Evolutionary conservation across 345 rosid species (phyloP).

Genomic region (Fremontodendron californicum): DNA sequence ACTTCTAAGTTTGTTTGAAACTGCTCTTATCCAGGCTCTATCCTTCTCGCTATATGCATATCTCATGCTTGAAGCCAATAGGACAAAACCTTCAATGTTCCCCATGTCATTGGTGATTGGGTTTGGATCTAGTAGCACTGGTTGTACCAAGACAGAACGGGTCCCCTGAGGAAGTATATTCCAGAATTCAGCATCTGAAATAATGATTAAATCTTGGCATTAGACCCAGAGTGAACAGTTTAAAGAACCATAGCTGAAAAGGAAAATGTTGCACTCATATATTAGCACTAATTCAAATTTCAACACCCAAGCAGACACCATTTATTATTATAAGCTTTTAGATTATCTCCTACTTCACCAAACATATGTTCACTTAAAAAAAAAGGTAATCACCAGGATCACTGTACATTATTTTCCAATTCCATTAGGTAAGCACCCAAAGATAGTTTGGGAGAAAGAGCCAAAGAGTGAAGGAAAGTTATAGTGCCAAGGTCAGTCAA

Average conservation of each 20-base stretch:
- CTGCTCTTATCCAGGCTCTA: conserved; percentile 78
- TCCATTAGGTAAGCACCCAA: background rate
- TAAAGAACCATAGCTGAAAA: conserved; percentile 4
- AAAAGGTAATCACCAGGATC: background rate
- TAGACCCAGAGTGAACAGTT: background rate
- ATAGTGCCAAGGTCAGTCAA: background rate
- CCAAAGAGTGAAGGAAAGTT: background rate
- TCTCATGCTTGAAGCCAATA: conserved; percentile 68
- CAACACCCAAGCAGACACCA: background rate
- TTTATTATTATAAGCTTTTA: background rate
- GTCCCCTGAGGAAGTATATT: conserved; percentile 66
- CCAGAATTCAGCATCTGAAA: conserved; percentile 56
- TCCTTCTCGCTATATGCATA: conserved; percentile 79
- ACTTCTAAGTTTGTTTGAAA: conserved; percentile 67
- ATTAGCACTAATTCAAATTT: background rate
- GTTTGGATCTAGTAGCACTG: conserved; percentile 36
- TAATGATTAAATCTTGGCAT: conserved; percentile 13
- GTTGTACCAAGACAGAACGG: conserved; percentile 60
- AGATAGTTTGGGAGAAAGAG: background rate
- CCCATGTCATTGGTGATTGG: conserved; percentile 22
- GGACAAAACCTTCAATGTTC: conserved; percentile 48
- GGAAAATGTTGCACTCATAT: background rate
- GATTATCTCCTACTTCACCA: background rate
- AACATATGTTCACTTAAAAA: background rate
- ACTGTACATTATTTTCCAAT: background rate